These are phyloP conservation scores for Suillus brevipes DNA, from an alignment of 768 basidiomycete species.

Conservation along the genomic window DNA sequence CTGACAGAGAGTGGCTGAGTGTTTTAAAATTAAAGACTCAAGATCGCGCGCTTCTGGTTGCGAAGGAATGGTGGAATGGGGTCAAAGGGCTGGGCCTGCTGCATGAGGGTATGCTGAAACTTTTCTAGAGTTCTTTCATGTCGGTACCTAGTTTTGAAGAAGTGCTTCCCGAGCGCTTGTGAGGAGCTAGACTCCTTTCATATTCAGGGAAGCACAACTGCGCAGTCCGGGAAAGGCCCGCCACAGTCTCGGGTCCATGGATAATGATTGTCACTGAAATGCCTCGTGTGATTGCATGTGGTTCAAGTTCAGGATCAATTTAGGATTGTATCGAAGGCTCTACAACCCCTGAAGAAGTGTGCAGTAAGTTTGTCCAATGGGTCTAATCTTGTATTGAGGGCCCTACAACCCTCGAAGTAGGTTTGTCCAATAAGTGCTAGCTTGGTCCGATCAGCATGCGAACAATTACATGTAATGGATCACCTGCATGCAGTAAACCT, in stretches of 20 bases:
- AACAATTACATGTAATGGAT: neutral
- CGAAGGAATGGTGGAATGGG: slow-evolving; percentile 83
- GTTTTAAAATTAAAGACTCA: slow-evolving; percentile 63
- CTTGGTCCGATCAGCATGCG: neutral
- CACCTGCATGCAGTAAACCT: neutral
- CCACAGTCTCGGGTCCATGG: neutral
- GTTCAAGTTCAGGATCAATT: neutral
- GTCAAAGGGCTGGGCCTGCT: slow-evolving; percentile 37
- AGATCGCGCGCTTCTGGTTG: slow-evolving; percentile 51
- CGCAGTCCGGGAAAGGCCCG: neutral
- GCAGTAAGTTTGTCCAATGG: neutral
- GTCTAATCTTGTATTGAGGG: neutral
- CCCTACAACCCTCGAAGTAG: neutral
- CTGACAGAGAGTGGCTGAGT: slow-evolving; percentile 48
- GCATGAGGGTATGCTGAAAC: slow-evolving; percentile 12
- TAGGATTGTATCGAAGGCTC: neutral
- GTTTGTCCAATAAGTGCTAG: neutral
- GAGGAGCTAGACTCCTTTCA: neutral
- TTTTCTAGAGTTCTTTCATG: neutral
- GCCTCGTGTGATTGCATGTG: neutral
- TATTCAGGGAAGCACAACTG: neutral
- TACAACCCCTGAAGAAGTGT: neutral
- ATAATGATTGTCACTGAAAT: neutral
- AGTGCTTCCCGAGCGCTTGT: neutral
- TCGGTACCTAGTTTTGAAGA: neutral